phyloP scores from a whole-genome alignment of 2,329 filamentous ascomycete species.

The Arthrobotrys pseudoclavata region DNA sequence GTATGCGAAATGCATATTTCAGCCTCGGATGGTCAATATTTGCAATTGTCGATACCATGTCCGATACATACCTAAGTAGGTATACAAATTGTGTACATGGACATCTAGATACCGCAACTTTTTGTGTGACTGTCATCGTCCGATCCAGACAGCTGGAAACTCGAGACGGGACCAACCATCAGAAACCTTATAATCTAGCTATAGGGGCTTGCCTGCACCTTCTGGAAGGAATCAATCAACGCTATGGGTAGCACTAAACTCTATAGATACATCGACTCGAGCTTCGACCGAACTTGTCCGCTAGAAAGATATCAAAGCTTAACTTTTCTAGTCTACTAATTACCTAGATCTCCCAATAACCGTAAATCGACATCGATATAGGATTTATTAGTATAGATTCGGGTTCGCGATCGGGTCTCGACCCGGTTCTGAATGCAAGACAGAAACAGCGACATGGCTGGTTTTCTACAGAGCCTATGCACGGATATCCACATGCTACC shows the following conservation, averaged over 20 bases:
- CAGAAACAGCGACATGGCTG: not conserved
- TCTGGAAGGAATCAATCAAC: not conserved
- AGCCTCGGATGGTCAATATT: not conserved
- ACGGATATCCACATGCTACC: not conserved
- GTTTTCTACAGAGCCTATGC: not conserved
- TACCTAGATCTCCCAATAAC: not conserved
- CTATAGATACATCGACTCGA: not conserved
- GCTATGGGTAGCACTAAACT: conserved; percentile 10
- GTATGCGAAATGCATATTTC: not conserved
- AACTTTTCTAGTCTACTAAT: not conserved
- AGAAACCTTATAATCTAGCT: not conserved
- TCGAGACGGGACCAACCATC: not conserved
- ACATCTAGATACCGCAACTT: not conserved
- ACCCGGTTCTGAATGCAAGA: not conserved
- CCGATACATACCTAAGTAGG: no score
- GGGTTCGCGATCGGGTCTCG: not conserved
- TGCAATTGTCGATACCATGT: not conserved
- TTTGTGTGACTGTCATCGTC: conserved; percentile 1
- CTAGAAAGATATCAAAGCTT: not conserved
- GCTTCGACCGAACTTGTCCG: conserved; percentile 19
- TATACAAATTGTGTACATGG: no score
- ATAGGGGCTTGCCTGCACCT: not conserved
- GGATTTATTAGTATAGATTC: not conserved
- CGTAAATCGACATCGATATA: not conserved
- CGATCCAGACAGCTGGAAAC: conserved; percentile 19